Evolutionary conservation across 441 rosid species (phyloP), one percentile per base, ranked within the genome.

Genomic region (Manihot esculenta): DNA sequence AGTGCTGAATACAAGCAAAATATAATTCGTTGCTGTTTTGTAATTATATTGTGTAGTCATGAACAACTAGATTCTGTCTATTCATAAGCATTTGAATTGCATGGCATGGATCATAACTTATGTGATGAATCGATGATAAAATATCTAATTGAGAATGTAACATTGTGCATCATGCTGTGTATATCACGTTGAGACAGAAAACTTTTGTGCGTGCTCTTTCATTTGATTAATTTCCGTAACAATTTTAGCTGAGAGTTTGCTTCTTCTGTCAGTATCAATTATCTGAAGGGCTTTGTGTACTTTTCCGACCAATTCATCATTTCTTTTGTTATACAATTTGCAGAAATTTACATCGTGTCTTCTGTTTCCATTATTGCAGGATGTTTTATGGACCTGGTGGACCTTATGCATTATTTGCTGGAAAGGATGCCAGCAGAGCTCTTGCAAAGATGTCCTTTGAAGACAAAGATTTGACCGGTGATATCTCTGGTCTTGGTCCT

Each of bases 341-440:
- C 75, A 74, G 65, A 82, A 84, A 80, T 76, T 80, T 60, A 72
- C 72, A 70, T 48, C 78, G 79, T 7, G 83, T 79, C 38, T 9
- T 7, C 6, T 23, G 9, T 42, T 35, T 3, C 42, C 3, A 13
- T 24, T 47, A 75, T 82, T 76, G 82, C 86, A 94, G 97, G 83
- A 90, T 94, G 96, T 94, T 94, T 72, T 92, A 92, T 38, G 98
- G 99, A 59, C 99, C 97, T n/a, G 96, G 99, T 53, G 98, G 99
- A 48, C 97, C 99, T 12, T 94, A 94, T 68, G 99, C 97, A n/a
- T 70, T 89, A 70, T 94, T 94, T 78, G 97, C 96, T 1, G 98
- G 99, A 45, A 90, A 79, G 74, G 98, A 92, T 49, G 96, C 97
- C 2, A 90, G 97, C 88, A 81, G 94, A 80, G 98, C 99, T 10